A percentile compares a stretch with the other conserved stretches of the same genome.
Evolutionary conservation across 495 filamentous ascomycete species (phyloP).

Genomic region (Hypomontagnella monticulosa): DNA sequence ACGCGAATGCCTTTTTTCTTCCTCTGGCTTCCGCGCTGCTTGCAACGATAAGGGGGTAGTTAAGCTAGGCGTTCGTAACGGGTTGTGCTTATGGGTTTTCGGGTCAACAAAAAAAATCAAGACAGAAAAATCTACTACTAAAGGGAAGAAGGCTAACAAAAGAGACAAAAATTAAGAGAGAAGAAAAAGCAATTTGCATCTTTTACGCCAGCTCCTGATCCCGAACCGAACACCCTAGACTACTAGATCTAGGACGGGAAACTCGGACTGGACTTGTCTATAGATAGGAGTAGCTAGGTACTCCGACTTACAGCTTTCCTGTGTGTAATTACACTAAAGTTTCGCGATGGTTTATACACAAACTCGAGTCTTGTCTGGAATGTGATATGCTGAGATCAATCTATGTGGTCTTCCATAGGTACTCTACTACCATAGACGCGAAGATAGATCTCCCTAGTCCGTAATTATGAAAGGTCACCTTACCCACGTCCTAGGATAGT

Average conservation of each 20-base stretch:
- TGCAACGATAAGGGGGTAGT: conserved; percentile 14
- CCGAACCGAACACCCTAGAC: not conserved
- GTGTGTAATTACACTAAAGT: conserved; percentile 9
- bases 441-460: no score
- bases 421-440: no score
- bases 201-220: not conserved
- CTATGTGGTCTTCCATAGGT: no score
- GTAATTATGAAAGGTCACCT: no score
- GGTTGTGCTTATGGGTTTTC: conserved; percentile 1
- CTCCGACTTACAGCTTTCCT: not conserved
- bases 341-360: not conserved
- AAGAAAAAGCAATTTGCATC: conserved; percentile 11
- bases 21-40: not conserved
- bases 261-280: not conserved
- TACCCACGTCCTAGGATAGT: no score
- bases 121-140: not conserved
- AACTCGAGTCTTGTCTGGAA: no score
- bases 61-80: conserved; percentile 19
- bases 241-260: not conserved
- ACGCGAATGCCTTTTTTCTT: conserved; percentile 6
- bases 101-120: conserved; percentile 9
- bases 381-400: no score
- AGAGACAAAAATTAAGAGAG: not conserved
- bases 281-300: conserved; percentile 8
- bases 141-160: not conserved